A percentile compares a stretch with the other conserved stretches of the same genome.
Evolutionary conservation across 192 early-diverging fungal genomes (phyloP).

Genomic region (Linnemannia exigua): DNA sequence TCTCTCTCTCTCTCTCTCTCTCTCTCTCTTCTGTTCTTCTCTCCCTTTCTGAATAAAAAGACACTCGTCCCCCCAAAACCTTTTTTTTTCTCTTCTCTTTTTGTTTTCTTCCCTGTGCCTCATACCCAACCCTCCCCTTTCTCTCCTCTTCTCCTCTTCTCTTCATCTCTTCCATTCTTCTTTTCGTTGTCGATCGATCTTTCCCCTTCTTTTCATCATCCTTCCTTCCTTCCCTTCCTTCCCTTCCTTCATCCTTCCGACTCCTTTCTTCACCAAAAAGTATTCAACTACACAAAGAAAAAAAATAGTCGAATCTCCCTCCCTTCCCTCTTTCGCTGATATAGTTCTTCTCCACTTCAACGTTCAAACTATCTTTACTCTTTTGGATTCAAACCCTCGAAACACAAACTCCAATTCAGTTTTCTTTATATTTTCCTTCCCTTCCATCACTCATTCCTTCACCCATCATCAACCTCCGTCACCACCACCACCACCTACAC

Average conservation of each 20-base stretch:
- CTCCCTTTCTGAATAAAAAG: background rate
- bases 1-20: too few relatives aligned
- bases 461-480: background rate
- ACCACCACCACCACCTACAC: background rate
- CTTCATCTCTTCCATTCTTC: background rate
- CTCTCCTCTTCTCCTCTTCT: background rate
- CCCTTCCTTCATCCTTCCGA: background rate
- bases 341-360: conserved; percentile 7
- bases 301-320: conserved; percentile 25
- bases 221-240: background rate
- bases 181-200: background rate
- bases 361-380: conserved; percentile 24
- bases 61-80: conserved; percentile 1
- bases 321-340: background rate
- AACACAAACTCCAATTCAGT: conserved; percentile 18
- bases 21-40: background rate
- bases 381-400: background rate
- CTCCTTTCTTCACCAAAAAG: background rate
- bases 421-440: background rate
- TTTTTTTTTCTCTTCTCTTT: background rate
- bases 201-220: background rate
- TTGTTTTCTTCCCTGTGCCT: background rate
- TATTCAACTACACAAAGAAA: background rate
- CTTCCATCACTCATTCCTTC: background rate
- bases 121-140: conserved; percentile 1